A percentile compares a stretch with the other conserved stretches of the same genome.
phyloP scores from a whole-genome alignment of 495 filamentous ascomycete species.

The Penicillium dipodomyicola region DNA sequence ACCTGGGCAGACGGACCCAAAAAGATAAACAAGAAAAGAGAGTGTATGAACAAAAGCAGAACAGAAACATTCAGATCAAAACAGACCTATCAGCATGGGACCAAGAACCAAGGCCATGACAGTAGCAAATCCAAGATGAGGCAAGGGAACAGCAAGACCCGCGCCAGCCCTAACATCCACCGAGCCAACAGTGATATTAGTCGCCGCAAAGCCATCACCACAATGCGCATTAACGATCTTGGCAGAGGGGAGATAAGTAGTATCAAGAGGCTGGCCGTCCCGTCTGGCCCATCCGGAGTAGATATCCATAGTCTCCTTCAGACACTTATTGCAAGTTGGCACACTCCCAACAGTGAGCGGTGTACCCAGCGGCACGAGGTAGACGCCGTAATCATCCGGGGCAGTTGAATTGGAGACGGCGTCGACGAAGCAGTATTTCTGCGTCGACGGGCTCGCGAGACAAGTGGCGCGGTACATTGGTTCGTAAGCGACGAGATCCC shows the following conservation, averaged over 20 bases:
- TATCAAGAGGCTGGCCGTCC: slow-evolving; percentile 53
- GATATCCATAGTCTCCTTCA: slow-evolving; percentile 66
- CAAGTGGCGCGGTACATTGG: slow-evolving; percentile 78
- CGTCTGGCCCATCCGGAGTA: slow-evolving; percentile 62
- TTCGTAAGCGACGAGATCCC: slow-evolving; percentile 68
- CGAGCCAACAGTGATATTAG: slow-evolving; percentile 49
- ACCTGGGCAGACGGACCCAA: slow-evolving; percentile 6
- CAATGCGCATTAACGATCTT: slow-evolving; percentile 63
- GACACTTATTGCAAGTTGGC: slow-evolving; percentile 68
- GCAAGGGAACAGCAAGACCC: slow-evolving; percentile 10
- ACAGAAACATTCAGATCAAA: not conserved
- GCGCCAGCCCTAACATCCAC: slow-evolving; percentile 17
- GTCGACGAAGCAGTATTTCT: slow-evolving; percentile 68
- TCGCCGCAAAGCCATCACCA: slow-evolving; percentile 60
- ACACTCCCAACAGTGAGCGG: slow-evolving; percentile 56
- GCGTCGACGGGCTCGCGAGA: slow-evolving; percentile 50
- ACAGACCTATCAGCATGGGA: not conserved
- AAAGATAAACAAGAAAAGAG: slow-evolving; percentile 13
- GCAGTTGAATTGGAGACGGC: slow-evolving; percentile 73
- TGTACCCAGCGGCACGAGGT: slow-evolving; percentile 80
- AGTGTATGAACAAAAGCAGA: slow-evolving; percentile 5
- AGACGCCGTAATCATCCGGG: slow-evolving; percentile 68
- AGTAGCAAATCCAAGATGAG: not conserved
- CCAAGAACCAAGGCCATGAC: not conserved
- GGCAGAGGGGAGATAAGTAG: slow-evolving; percentile 62